Percentiles rank a stretch among this genome's conserved stretches.
Conservation (phyloP, 2,329 filamentous ascomycete species). For the Cladosporium austrohemisphaericum region DNA sequence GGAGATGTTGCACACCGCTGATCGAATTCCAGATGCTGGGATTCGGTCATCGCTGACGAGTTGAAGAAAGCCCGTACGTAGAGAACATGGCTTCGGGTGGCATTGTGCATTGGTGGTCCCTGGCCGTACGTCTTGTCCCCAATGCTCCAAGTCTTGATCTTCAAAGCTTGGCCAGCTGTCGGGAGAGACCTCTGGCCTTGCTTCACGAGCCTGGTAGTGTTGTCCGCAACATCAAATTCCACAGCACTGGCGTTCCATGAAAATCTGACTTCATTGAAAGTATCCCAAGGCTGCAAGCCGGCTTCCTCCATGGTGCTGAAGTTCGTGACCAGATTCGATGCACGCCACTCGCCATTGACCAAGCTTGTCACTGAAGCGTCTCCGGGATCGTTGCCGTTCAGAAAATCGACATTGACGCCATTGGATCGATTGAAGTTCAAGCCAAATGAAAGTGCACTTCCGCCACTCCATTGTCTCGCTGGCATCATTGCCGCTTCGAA, state of each 20-base stretch:
- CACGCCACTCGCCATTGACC: constrained; percentile 40
- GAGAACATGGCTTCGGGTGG: constrained; percentile 38
- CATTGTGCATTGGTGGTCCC: constrained; percentile 38
- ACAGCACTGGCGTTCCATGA: constrained; percentile 43
- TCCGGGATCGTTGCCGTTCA: constrained; percentile 39
- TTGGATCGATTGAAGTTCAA: constrained; percentile 42
- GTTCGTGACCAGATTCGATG: constrained; percentile 35
- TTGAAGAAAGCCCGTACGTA: constrained; percentile 48
- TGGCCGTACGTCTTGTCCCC: constrained; percentile 43
- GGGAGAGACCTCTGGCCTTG: constrained; percentile 34
- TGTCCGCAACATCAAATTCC: constrained; percentile 40
- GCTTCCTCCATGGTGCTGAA: constrained; percentile 31
- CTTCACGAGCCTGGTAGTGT: constrained; percentile 33
- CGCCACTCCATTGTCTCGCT: constrained; percentile 21
- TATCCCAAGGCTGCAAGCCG: constrained; percentile 35
- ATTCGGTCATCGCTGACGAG: constrained; percentile 37
- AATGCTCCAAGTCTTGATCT: constrained; percentile 44
- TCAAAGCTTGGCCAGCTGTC: constrained; percentile 38
- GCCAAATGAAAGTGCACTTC: constrained; percentile 43
- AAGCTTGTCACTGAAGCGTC: constrained; percentile 40
- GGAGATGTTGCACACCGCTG: constrained; percentile 6
- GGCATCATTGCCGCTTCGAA: constrained; percentile 39
- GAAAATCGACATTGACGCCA: constrained; percentile 38
- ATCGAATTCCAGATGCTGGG: constrained; percentile 17
- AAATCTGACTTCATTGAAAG: constrained; percentile 42